Percentiles rank a stretch among this genome's conserved stretches.
Evolutionary conservation across 1,284 basidiomycete species (phyloP).

Genomic region (Fomitopsis pinicola): DNA sequence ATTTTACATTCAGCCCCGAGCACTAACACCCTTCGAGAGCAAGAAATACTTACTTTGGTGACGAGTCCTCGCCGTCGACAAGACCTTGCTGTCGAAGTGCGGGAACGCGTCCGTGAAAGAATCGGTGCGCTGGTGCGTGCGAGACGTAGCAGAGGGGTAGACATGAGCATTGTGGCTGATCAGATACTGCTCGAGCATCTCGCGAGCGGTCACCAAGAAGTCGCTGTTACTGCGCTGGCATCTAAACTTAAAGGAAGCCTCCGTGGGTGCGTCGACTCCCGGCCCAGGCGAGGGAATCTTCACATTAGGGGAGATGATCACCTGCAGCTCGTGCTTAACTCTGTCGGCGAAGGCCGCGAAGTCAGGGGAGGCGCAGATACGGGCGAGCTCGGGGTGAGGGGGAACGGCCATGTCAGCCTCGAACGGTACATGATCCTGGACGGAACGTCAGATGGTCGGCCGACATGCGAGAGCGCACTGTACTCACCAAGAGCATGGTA

Average conservation of each 20-base stretch:
- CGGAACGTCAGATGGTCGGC: conserved; percentile 7
- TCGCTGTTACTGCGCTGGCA: conserved; percentile 94
- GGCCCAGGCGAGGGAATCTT: conserved; percentile 39
- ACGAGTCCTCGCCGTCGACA: conserved; percentile 72
- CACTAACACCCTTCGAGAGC: background rate
- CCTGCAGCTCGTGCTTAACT: conserved; percentile 91
- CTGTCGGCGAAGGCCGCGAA: conserved; percentile 83
- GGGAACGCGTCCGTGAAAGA: conserved; percentile 95
- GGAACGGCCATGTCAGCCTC: conserved; percentile 95
- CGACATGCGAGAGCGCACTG: background rate
- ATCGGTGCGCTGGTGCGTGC: conserved; percentile 80
- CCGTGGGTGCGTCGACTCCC: conserved; percentile 50
- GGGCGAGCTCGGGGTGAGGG: conserved; percentile 73
- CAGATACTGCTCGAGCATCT: conserved; percentile 92
- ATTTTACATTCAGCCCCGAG: background rate
- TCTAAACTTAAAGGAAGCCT: conserved; percentile 93
- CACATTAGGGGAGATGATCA: conserved; percentile 79
- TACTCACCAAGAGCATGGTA: conserved; percentile 85
- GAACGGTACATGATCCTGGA: conserved; percentile 92
- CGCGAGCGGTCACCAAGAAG: conserved; percentile 84
- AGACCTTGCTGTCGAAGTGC: conserved; percentile 94
- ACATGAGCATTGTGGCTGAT: conserved; percentile 79
- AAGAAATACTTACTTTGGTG: conserved; percentile 39
- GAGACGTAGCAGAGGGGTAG: conserved; percentile 69
- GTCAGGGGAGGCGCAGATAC: conserved; percentile 73